Evolutionary conservation across 148 eudicot species (phyloP).

Genomic region (Beta vulgaris): DNA sequence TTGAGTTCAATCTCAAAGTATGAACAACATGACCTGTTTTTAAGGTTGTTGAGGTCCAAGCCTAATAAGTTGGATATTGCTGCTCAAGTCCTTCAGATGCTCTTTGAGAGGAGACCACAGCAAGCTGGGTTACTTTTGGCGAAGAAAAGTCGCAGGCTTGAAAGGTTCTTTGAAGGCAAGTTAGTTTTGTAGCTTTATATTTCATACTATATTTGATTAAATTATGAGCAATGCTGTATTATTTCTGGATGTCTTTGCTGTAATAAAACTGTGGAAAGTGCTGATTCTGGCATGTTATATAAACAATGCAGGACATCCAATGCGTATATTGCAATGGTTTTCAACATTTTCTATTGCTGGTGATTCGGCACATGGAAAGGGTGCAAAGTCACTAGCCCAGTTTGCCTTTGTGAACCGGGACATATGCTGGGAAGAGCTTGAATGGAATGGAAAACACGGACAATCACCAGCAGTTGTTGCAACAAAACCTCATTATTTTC

Average conservation of each 20-base stretch:
- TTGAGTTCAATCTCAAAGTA: slow-evolving; percentile 42
- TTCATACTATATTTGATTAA: too few species aligned
- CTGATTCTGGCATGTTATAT: slow-evolving; percentile 25
- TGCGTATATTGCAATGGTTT: slow-evolving; percentile 81
- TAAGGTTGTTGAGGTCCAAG: slow-evolving; percentile 58
- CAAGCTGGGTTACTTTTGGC: slow-evolving; percentile 64
- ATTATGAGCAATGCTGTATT: neutral
- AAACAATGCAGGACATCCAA: slow-evolving; percentile 69
- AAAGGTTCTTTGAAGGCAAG: slow-evolving; percentile 73
- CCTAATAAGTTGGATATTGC: slow-evolving; percentile 47
- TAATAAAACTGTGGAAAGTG: neutral
- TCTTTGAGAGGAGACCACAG: slow-evolving; percentile 63
- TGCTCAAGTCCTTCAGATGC: slow-evolving; percentile 65
- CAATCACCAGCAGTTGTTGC: slow-evolving; percentile 99
- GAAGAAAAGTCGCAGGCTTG: slow-evolving; percentile 59
- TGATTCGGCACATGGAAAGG: slow-evolving; percentile 63
- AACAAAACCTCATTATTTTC: slow-evolving; percentile 97
- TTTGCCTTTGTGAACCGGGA: slow-evolving; percentile 88
- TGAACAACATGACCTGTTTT: slow-evolving; percentile 52
- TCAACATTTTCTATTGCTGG: slow-evolving; percentile 57
- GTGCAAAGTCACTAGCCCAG: slow-evolving; percentile 86
- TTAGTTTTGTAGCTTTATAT: slow-evolving; percentile 11
- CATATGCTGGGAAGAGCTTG: slow-evolving; percentile 98
- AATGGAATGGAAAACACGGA: slow-evolving; percentile 97
- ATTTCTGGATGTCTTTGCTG: neutral